These are phyloP conservation scores for Cetraspora pellucida DNA, from an alignment of 192 early-diverging fungal genomes.

Conservation along the genomic window DNA sequence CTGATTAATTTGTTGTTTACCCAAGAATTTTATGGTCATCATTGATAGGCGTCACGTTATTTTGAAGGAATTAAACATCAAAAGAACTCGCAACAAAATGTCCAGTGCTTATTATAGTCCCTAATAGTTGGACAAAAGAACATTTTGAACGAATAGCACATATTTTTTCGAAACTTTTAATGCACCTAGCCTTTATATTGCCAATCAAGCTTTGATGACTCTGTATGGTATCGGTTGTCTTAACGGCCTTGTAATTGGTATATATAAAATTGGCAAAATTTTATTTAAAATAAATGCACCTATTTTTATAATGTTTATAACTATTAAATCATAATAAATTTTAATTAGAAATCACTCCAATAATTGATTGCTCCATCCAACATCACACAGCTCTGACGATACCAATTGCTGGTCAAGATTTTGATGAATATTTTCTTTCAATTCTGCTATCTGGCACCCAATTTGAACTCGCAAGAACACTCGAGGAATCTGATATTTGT, in stretches of 20 bases:
- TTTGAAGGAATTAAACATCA: slow-evolving; percentile 75
- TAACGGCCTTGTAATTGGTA: slow-evolving; percentile 86
- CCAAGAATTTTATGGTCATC: slow-evolving; percentile 18
- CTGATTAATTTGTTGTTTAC: not conserved
- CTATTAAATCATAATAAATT: no score
- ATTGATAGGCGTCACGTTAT: slow-evolving; percentile 70
- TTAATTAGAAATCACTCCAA: slow-evolving; percentile 68
- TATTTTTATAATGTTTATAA: no score
- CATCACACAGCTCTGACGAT: slow-evolving; percentile 59
- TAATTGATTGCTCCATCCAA: slow-evolving; percentile 76
- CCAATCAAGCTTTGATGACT: slow-evolving; percentile 82
- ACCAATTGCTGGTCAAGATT: slow-evolving; percentile 67
- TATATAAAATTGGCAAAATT: no score
- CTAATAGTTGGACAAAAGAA: slow-evolving; percentile 76
- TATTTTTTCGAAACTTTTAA: slow-evolving; percentile 95
- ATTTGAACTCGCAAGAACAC: slow-evolving; percentile 57
- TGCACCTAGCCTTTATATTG: slow-evolving; percentile 75
- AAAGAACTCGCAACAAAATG: slow-evolving; percentile 74
- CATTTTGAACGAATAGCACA: slow-evolving; percentile 83
- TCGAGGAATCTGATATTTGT: slow-evolving; percentile 58
- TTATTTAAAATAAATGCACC: no score
- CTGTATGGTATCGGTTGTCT: slow-evolving; percentile 77
- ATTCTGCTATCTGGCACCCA: slow-evolving; percentile 58
- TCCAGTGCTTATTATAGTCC: slow-evolving; percentile 77
- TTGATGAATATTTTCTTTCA: slow-evolving; percentile 64